Evolutionary conservation across 1,284 basidiomycete species (phyloP).

Genomic region (Heterobasidion irregulare): DNA sequence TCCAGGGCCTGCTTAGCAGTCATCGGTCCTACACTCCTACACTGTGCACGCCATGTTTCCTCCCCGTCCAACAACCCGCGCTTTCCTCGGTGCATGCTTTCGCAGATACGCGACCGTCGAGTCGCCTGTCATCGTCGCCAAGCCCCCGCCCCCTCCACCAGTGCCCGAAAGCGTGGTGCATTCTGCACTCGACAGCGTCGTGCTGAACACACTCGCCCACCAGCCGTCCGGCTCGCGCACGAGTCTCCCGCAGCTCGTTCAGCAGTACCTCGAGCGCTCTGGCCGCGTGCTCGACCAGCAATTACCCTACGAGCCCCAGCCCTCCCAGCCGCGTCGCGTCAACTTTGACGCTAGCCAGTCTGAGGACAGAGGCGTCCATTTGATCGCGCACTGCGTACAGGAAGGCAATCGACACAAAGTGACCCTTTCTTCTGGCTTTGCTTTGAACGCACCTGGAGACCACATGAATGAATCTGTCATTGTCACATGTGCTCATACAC

Average conservation of each 20-base stretch:
- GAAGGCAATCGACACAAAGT: slow-evolving; percentile 38
- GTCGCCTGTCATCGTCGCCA: slow-evolving; percentile 9
- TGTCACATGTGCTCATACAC: slow-evolving; percentile 61
- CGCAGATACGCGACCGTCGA: slow-evolving; percentile 7
- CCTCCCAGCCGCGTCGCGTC: slow-evolving; percentile 24
- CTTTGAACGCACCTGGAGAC: slow-evolving; percentile 27
- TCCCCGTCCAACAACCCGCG: not conserved
- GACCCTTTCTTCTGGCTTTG: slow-evolving; percentile 58
- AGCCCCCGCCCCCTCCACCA: slow-evolving; percentile 5
- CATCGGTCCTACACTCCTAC: not conserved
- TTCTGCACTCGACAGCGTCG: slow-evolving; percentile 6
- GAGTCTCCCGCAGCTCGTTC: slow-evolving; percentile 9
- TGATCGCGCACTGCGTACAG: slow-evolving; percentile 52
- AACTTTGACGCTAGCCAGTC: slow-evolving; percentile 12
- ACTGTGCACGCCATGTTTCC: not conserved
- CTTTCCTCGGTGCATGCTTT: not conserved
- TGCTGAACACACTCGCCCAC: slow-evolving; percentile 8
- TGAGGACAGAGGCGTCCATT: slow-evolving; percentile 33
- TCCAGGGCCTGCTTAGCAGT: not conserved
- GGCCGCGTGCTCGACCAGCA: slow-evolving; percentile 34
- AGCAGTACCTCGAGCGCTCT: slow-evolving; percentile 19
- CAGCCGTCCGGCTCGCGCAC: slow-evolving; percentile 3
- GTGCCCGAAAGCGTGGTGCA: not conserved
- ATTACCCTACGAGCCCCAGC: slow-evolving; percentile 44
- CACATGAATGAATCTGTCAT: slow-evolving; percentile 30